Base-by-base conservation (phyloP, 257 asterid genomes). In the Cordia subcordata region DNA sequence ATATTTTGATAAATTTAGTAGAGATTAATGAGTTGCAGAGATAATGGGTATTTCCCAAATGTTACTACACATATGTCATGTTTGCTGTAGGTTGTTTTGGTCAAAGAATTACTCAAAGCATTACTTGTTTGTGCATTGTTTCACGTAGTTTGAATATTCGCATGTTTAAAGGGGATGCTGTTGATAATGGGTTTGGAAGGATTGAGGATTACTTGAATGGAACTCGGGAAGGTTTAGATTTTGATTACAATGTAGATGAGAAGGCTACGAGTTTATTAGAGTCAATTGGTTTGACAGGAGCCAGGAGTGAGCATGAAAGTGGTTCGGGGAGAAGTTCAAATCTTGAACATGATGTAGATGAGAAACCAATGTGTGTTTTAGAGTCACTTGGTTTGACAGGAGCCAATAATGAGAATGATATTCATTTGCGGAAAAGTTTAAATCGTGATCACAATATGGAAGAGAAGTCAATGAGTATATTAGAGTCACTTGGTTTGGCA, bases 181-280 rank as follows among this genome's bases (percentile, higher is more conserved):
- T 67, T 66, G 85, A 80, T 56, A 81, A 78, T 68, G 94, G 94
- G 60, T 77, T 75, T 77, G 84, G 76, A 60, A 62, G 68, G 42
- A 75, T 84, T 44, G 97, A 89, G 74, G 89, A 86, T 72, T 75
- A 72, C 62, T 80, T 89, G 68, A 72, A 68, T 49, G 86, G 87
- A 61, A 74, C 94, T 38, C 73, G 91, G 89, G 79, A 83, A 78
- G 72, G 73, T 73, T 67, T 76, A 49, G 60, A 59, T 67, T 35
- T 50, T 55, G 79, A 79, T 62, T 53, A 45, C 54, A 57, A 63
- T 62, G 66, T 58, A 42, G 79, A 75, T 18, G 94, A 77, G 23
- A 80, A 70, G 17, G 9, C 58, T 52, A 60, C 67, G 40, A 33
- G 21, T 70, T 68, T 55, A 5, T 58, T 52, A 53, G 64, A 65